Percentiles rank a stretch among this genome's conserved stretches.
Evolutionary conservation across 371 early-diverging fungal genomes (phyloP).

Genomic region (Syncephalastrum contaminatum): DNA sequence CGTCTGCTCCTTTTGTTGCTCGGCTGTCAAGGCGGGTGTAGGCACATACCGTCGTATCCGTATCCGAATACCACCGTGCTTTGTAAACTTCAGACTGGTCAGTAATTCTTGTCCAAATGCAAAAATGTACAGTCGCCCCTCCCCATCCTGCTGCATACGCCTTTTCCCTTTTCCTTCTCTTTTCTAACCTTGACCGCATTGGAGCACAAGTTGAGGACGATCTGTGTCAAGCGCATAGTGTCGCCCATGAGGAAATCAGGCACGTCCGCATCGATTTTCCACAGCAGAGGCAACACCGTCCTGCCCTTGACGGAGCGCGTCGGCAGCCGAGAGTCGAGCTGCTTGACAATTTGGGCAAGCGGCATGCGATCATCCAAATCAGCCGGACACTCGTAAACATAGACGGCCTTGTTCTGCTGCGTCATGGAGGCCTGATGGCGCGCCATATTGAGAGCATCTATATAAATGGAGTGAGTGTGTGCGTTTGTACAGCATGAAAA

Average conservation of each 20-base stretch:
- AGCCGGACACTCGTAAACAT: slow-evolving; percentile 53
- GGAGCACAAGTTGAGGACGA: slow-evolving; percentile 58
- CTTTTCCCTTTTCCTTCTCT: background rate
- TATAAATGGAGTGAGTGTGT: background rate
- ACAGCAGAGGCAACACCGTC: slow-evolving; percentile 52
- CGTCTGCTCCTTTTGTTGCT: slow-evolving; percentile 33
- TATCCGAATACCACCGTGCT: slow-evolving; percentile 43
- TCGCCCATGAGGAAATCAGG: slow-evolving; percentile 60
- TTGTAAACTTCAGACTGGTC: slow-evolving; percentile 34
- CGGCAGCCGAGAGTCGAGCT: slow-evolving; percentile 24
- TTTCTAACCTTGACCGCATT: slow-evolving; percentile 57
- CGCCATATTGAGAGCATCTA: slow-evolving; percentile 52
- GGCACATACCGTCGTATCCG: slow-evolving; percentile 37
- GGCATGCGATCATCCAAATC: slow-evolving; percentile 53
- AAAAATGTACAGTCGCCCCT: too few species aligned
- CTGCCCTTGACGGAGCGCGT: slow-evolving; percentile 25
- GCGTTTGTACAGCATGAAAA: background rate
- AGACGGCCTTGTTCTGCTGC: slow-evolving; percentile 44
- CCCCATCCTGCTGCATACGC: background rate
- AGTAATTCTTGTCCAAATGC: slow-evolving; percentile 1
- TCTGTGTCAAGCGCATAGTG: slow-evolving; percentile 58
- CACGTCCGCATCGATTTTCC: slow-evolving; percentile 58
- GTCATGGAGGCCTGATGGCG: slow-evolving; percentile 48
- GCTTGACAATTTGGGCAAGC: slow-evolving; percentile 30
- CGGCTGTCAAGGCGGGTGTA: slow-evolving; percentile 16